Base-by-base conservation (phyloP, 768 basidiomycete genomes). In the Clavulina sp. region DNA sequence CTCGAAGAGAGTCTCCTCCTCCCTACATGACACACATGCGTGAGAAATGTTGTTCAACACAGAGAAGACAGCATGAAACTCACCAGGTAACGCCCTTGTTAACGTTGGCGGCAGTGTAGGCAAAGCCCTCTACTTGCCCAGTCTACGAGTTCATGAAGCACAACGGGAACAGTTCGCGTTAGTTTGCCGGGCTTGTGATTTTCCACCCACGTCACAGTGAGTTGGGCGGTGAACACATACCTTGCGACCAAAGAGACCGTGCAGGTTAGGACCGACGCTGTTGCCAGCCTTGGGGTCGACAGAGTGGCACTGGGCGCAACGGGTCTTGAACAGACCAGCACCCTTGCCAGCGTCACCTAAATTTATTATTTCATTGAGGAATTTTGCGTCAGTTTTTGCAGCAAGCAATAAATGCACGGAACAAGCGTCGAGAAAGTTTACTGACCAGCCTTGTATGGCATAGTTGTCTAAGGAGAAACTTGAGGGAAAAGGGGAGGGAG, bases 201-300 rank as follows among this genome's bases (percentile, higher is more conserved):
- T 16, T 48, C n/a, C 21, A 33, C 44, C 19, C 23, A 44, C 28
- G 49, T 28, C 41, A 47, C 23, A 18, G 49, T 43, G 52, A 58
- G 48, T 48, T 49, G 26, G 50, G 56, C 38, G 29, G 43, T 9
- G 43, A 24, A 46, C 16, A 46, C 21, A 23, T 28, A 51, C 34
- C 40, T 84, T 75, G 54, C 86, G 85, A 48, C 86, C 86, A 58
- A 88, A 83, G 60, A 88, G 57, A 31, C 92, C 92, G 64, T 91
- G 79, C 26, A 97, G 76, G 75, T 93, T 93, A 43, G 93, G 93
- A 52, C 93, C 93, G 54, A 96, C 89, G 67, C 85, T 86, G 72
- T 89, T 73, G 38, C 77, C 72, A 60, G 79, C 86, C 52, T 81
- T 79, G 59, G 74, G 71, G 52, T 70, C 84, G 56, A 84, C 66